phyloP scores from a whole-genome alignment of 441 rosid species.

The Gossypium gossypioides region DNA sequence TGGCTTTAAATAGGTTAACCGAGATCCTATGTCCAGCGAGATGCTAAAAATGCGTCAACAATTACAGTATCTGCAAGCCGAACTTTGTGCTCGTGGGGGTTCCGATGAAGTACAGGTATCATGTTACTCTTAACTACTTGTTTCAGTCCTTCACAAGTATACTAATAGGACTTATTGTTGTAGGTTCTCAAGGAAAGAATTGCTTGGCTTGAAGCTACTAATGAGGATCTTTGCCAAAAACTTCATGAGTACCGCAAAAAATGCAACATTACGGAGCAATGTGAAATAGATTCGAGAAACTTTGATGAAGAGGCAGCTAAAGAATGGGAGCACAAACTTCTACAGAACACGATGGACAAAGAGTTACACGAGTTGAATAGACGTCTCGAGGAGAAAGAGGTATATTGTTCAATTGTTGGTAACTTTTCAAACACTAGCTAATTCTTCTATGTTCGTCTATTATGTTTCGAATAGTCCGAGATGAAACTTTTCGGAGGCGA shows the following conservation, averaged over 20 bases:
- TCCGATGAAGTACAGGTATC: conserved; percentile 78
- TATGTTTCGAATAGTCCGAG: conserved; percentile 55
- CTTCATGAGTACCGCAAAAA: conserved; percentile 78
- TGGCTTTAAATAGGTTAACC: conserved; percentile 49
- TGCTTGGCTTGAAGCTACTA: conserved; percentile 88
- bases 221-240: conserved; percentile 84
- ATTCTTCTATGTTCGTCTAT: conserved; percentile 4
- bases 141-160: background rate
- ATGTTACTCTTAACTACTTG: conserved; percentile 3
- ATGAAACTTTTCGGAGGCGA: conserved; percentile 87
- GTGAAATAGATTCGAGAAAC: conserved; percentile 72
- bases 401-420: conserved; percentile 10
- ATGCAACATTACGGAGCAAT: conserved; percentile 42
- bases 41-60: conserved; percentile 97
- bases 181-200: conserved; percentile 86
- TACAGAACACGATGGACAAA: conserved; percentile 87
- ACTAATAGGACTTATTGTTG: conserved; percentile 9
- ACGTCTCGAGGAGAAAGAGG: conserved; percentile 95
- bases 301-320: conserved; percentile 79
- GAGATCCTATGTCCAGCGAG: conserved; percentile 94
- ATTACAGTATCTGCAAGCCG: conserved; percentile 86
- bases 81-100: conserved; percentile 79
- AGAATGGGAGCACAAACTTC: conserved; percentile 90
- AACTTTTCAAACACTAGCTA: background rate
- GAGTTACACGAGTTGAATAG: conserved; percentile 85